These are phyloP conservation scores for Vigna radiata DNA, from an alignment of 306 rosid species.

Conservation along the genomic window DNA sequence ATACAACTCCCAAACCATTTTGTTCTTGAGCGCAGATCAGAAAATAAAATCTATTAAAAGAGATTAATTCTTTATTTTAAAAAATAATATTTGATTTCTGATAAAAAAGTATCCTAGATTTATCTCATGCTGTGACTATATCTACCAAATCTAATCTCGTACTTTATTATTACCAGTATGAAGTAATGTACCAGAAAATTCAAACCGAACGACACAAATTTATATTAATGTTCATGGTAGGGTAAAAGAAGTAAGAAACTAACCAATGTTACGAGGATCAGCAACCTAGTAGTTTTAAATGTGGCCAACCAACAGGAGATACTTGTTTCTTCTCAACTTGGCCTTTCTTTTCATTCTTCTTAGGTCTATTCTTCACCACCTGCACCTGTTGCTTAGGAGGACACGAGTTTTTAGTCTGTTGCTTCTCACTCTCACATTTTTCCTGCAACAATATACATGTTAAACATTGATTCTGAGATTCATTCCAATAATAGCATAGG, in stretches of 20 bases:
- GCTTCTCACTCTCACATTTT: constrained; percentile 41
- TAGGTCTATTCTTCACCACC: constrained; percentile 47
- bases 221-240: constrained; percentile 23
- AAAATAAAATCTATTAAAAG: too few species aligned
- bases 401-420: constrained; percentile 31
- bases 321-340: constrained; percentile 55
- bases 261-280: constrained; percentile 34
- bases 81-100: too few species aligned
- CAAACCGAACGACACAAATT: constrained; percentile 21
- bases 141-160: constrained; percentile 30
- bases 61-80: too few species aligned
- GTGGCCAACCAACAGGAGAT: constrained; percentile 63
- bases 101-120: neutral
- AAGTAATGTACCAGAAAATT: constrained; percentile 18
- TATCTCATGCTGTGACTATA: neutral
- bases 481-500: constrained; percentile 37
- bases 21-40: too few species aligned
- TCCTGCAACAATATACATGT: constrained; percentile 54
- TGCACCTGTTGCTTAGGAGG: constrained; percentile 46
- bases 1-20: too few species aligned
- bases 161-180: constrained; percentile 9
- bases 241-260: constrained; percentile 16
- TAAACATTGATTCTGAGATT: constrained; percentile 26
- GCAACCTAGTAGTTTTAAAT: constrained; percentile 71
- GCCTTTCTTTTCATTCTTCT: constrained; percentile 55